These are phyloP conservation scores for Lentinus brumalis DNA, from an alignment of 768 basidiomycete species.

Conservation along the genomic window DNA sequence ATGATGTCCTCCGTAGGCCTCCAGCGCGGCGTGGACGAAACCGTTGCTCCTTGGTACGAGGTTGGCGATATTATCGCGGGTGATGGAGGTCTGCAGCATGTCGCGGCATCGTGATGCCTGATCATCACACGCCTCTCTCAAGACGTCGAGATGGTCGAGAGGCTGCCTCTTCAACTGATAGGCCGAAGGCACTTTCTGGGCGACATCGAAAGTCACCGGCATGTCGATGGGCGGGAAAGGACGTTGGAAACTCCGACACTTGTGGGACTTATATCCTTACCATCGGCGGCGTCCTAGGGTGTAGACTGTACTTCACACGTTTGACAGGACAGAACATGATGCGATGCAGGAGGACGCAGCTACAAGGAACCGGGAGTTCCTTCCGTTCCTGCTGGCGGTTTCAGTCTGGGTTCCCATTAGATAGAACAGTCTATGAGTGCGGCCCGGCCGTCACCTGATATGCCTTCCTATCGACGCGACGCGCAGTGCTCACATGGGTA, in stretches of 20 bases:
- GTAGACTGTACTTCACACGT: too few relatives aligned
- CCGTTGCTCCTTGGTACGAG: conserved; percentile 1
- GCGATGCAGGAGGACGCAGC: background rate
- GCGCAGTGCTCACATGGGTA: too few relatives aligned
- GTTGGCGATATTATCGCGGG: background rate
- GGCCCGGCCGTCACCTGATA: too few relatives aligned
- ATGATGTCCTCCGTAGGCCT: conserved; percentile 5
- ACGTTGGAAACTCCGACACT: too few relatives aligned
- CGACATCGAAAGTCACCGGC: conserved; percentile 2
- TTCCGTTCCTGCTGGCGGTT: too few relatives aligned
- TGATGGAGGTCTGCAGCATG: background rate
- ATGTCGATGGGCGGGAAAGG: background rate
- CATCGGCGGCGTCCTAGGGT: too few relatives aligned
- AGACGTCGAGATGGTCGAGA: background rate
- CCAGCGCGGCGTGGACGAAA: background rate
- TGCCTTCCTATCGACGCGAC: too few relatives aligned
- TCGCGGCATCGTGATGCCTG: background rate
- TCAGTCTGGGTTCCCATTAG: too few relatives aligned
- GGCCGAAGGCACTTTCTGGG: background rate
- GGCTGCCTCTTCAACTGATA: background rate
- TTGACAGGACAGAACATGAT: background rate
- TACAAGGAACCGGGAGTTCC: background rate
- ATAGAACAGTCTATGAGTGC: too few relatives aligned
- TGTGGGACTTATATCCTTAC: too few relatives aligned
- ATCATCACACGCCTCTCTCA: background rate